Conservation (phyloP, 2,329 filamentous ascomycete species). For the Pseudogymnoascus sp. region DNA sequence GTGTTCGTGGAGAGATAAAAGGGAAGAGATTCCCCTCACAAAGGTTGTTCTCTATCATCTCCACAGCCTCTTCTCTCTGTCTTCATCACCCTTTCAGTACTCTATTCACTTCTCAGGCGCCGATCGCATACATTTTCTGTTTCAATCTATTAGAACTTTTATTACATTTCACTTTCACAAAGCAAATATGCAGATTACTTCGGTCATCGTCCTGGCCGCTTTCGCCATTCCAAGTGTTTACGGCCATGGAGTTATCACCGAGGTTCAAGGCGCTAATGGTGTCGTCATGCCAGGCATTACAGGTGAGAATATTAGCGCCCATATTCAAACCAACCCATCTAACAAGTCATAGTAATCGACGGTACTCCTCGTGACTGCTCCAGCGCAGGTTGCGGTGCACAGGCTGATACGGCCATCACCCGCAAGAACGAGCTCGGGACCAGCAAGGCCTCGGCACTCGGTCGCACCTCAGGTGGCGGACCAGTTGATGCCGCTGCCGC, state of each 20-base stretch:
- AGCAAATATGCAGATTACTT: constrained; percentile 39
- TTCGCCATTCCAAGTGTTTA: constrained; percentile 37
- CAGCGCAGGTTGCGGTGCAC: constrained; percentile 51
- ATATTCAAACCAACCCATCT: constrained; percentile 14
- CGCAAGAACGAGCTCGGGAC: constrained; percentile 48
- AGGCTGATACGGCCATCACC: constrained; percentile 64
- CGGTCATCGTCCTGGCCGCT: constrained; percentile 38
- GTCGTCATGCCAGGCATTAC: constrained; percentile 55
- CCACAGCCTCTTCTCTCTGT: neutral
- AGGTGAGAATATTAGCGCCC: constrained; percentile 26
- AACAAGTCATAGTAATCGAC: constrained; percentile 40
- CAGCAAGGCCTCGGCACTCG: constrained; percentile 49
- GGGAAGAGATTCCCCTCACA: neutral
- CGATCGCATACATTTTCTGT: constrained; percentile 5
- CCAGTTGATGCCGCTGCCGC: constrained; percentile 48
- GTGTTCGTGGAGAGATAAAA: neutral
- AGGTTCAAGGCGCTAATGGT: constrained; percentile 49
- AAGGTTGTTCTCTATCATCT: neutral
- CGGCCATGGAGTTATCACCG: constrained; percentile 50
- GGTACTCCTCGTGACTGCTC: constrained; percentile 61
- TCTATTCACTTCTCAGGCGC: constrained; percentile 5
- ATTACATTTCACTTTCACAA: neutral
- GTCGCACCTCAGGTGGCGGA: constrained; percentile 52
- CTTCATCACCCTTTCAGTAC: neutral
- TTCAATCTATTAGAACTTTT: constrained; percentile 7